These are phyloP conservation scores for Viola pubescens DNA, from an alignment of 441 rosid genomes.

Conservation along the genomic window DNA sequence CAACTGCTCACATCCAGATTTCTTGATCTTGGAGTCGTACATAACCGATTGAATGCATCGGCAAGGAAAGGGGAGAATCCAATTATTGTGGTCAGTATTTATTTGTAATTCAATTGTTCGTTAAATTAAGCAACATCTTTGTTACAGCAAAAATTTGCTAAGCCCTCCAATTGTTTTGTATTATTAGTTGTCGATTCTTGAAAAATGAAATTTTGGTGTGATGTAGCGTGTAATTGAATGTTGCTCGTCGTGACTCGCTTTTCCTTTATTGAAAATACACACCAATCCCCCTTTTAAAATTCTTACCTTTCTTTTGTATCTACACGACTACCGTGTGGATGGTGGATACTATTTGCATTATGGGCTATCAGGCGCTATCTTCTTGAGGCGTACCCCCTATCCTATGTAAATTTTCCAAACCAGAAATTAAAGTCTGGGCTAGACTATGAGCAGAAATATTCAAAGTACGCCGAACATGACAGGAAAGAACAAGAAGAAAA, in stretches of 20 bases:
- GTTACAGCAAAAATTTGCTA: conserved; percentile 19
- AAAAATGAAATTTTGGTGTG: conserved; percentile 24
- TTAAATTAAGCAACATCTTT: conserved; percentile 17
- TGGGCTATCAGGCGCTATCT: no score
- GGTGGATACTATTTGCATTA: no score
- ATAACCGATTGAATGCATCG: neutral
- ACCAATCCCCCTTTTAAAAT: no score
- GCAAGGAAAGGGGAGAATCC: conserved; percentile 10
- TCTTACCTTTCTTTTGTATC: no score
- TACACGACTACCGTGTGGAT: no score
- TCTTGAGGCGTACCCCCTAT: no score
- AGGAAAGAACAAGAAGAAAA: no score
- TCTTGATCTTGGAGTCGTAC: conserved; percentile 11
- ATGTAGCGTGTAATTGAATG: neutral
- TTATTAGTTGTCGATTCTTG: conserved; percentile 31
- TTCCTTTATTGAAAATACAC: neutral
- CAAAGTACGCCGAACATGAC: no score
- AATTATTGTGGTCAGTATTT: conserved; percentile 18
- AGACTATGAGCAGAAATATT: no score
- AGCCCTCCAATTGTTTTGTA: conserved; percentile 24
- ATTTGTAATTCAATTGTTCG: conserved; percentile 20
- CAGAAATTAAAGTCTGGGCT: no score
- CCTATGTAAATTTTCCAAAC: no score
- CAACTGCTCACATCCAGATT: conserved; percentile 11
- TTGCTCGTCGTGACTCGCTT: no score